Percentiles rank a stretch among this genome's conserved stretches.
Evolutionary conservation across 2,329 filamentous ascomycete genomes (phyloP).

Genomic region (Fonsecaea multimorphosa): DNA sequence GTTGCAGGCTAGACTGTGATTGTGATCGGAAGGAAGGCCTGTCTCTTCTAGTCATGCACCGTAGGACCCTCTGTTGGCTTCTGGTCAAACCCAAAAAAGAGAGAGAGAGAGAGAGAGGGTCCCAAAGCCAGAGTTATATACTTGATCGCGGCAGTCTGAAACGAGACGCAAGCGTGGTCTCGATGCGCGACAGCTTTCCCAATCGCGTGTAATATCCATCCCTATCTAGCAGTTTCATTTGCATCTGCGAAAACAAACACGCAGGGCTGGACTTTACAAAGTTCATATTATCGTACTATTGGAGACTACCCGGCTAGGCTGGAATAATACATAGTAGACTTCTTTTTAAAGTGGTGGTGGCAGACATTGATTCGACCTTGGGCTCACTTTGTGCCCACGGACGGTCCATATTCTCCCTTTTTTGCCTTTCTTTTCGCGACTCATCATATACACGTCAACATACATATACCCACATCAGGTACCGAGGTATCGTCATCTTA

Average conservation of each 20-base stretch:
- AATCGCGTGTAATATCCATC: neutral
- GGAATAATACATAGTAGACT: neutral
- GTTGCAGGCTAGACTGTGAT: constrained; percentile 69
- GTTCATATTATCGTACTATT: neutral
- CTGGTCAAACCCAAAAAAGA: neutral
- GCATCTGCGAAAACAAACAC: neutral
- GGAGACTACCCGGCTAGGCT: neutral
- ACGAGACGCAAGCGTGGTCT: neutral
- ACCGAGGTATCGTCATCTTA: no score
- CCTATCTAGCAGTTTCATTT: neutral
- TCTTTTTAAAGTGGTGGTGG: neutral
- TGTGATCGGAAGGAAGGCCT: neutral
- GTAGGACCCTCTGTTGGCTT: neutral
- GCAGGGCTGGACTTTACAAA: neutral
- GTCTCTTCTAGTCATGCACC: neutral
- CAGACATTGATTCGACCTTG: no score
- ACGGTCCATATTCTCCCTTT: no score
- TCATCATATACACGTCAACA: no score
- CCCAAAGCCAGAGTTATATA: no score
- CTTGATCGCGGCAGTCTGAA: neutral
- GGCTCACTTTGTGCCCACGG: no score
- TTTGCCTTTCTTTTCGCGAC: no score
- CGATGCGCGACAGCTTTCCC: neutral
- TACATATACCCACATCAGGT: no score
- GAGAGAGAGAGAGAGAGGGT: no score